Conservation (phyloP, 805 yeast species). For the Metschnikowia sp. region DNA sequence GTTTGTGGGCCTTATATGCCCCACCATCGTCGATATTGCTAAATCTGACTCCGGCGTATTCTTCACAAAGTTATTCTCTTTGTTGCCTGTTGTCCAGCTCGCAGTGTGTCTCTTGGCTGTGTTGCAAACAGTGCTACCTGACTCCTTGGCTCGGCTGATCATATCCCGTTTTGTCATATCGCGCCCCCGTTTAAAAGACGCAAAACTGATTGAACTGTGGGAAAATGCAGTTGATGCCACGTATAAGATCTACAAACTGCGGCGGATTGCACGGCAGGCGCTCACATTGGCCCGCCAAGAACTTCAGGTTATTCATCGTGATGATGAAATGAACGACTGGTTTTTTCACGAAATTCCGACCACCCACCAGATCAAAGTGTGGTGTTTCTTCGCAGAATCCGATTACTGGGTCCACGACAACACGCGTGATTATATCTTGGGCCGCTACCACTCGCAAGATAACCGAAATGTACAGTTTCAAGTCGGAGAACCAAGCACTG, state of each 20-base stretch:
- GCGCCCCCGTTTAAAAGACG: conserved; percentile 19
- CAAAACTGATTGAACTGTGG: conserved; percentile 24
- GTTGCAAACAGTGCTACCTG: conserved; percentile 33
- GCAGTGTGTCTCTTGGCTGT: conserved; percentile 24
- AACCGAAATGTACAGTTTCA: conserved; percentile 30
- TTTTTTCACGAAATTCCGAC: conserved; percentile 32
- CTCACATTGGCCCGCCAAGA: conserved; percentile 59
- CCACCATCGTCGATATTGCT: conserved; percentile 66
- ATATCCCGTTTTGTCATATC: conserved; percentile 26
- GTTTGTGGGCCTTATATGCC: conserved; percentile 62
- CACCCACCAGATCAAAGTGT: conserved; percentile 29
- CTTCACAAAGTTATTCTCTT: conserved; percentile 23
- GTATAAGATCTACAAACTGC: conserved; percentile 37
- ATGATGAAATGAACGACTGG: conserved; percentile 49
- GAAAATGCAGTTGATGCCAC: conserved; percentile 43
- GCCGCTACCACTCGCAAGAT: conserved; percentile 29
- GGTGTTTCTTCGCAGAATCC: conserved; percentile 54
- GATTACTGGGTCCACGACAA: conserved; percentile 65
- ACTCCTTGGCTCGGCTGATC: conserved; percentile 18
- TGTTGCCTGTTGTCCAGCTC: conserved; percentile 28
- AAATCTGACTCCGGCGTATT: conserved; percentile 32
- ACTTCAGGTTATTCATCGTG: conserved; percentile 48
- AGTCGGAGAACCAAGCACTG: conserved; percentile 29
- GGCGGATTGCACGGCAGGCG: conserved; percentile 50
- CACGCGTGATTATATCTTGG: conserved; percentile 45